Percentiles rank a stretch among this genome's conserved stretches.
These are phyloP conservation scores for Houttuynia cordata DNA, from an alignment of 164 flowering plant genomes.

Conservation along the genomic window DNA sequence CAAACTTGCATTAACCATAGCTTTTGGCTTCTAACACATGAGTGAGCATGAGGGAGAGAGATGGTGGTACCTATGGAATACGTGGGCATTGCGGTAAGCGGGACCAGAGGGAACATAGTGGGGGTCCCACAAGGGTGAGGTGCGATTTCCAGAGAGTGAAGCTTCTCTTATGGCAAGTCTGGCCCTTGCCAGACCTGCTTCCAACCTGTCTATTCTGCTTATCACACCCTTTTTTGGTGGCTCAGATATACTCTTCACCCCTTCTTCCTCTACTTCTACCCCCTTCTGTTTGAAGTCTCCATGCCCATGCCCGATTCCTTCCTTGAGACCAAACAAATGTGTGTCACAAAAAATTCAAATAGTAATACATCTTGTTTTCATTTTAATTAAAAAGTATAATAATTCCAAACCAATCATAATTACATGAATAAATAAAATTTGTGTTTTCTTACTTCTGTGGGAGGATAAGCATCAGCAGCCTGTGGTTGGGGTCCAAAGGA, in stretches of 20 bases:
- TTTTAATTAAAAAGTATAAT: too few relatives aligned
- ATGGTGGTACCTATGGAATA: conserved; percentile 21
- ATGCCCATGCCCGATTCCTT: background rate
- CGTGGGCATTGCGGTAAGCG: conserved; percentile 23
- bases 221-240: too few relatives aligned
- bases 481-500: background rate
- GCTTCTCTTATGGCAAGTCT: conserved; percentile 25
- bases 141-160: conserved; percentile 4
- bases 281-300: background rate
- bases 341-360: too few relatives aligned
- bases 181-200: conserved; percentile 22
- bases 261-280: background rate
- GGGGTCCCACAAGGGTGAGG: conserved; percentile 8
- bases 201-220: conserved; percentile 14
- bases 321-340: background rate
- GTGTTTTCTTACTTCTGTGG: background rate
- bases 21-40: background rate
- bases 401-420: too few relatives aligned
- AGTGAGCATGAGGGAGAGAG: background rate
- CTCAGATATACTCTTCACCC: too few relatives aligned
- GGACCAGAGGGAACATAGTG: conserved; percentile 29
- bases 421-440: too few relatives aligned
- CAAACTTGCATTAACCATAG: too few relatives aligned
- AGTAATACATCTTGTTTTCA: too few relatives aligned
- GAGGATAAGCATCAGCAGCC: background rate